Base-by-base conservation (phyloP, 176 grass and related monocot species). In the Microstegium vimineum region DNA sequence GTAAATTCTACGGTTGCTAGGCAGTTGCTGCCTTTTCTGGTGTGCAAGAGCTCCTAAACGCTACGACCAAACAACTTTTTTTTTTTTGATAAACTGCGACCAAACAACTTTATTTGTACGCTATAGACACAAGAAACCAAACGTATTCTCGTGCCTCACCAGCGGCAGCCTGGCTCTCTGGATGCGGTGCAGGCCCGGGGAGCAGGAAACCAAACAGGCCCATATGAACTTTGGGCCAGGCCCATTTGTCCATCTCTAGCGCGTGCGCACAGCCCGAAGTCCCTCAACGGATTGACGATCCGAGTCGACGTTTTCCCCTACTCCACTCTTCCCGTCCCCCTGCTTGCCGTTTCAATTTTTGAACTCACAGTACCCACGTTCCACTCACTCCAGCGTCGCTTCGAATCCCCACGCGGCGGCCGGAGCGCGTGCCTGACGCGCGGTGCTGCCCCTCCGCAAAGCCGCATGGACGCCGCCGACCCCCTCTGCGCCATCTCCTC, bases 281-380 rank as follows among this genome's bases (percentile, higher is more conserved):
- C 49, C 49, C 49, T 51, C 49, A 6, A 52, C 18, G 49, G 18
- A 22, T 22, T 52, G 49, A 22, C 49, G 18, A 52, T 52, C 18
- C 18, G 47, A 51, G 17, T 51, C 16, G 17, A 52, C 47, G 17
- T 52, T 20, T 52, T 52, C 6, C 47, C 47, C 17, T 51, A 2
- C 15, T 2, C 12, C 45, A 22, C 51, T 22, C 69, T 17, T 23
- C 22, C 2, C 2, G 12, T 45, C 41, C 10, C 25, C 16, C 36
- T 26, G 15, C 57, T 62, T 40, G 5, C 68, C 38, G 74, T 71
- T 68, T 69, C 79, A 62, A 59, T 66, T 83, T 89, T 82, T 74
- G 79, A 86, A 90, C 16, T 57, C 36, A 38, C 38, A 13, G 11
- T 43, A 27, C 20, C 27, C 38, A 22, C 40, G 28, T 38, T 15